These are phyloP conservation scores for Hyphodiscus hymeniophilus DNA, from an alignment of 495 filamentous ascomycete species.

Conservation along the genomic window DNA sequence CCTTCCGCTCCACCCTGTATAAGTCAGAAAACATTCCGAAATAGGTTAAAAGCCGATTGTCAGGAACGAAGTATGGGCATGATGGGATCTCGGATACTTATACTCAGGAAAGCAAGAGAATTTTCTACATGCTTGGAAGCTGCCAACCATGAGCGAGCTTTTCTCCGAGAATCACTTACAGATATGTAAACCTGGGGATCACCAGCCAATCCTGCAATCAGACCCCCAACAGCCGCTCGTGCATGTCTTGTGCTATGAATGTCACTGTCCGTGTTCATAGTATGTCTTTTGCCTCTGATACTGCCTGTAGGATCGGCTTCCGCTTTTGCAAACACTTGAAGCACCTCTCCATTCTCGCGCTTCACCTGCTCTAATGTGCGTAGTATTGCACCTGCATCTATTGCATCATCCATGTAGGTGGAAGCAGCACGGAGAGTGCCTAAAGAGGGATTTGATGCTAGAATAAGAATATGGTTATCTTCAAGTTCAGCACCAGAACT, in stretches of 20 bases:
- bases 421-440: constrained; percentile 17
- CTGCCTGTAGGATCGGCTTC: constrained; percentile 17
- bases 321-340: constrained; percentile 22
- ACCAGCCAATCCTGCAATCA: constrained; percentile 20
- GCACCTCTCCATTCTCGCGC: constrained; percentile 12
- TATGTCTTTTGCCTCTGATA: constrained; percentile 20
- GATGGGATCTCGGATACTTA: no score
- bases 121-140: not conserved
- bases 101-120: not conserved
- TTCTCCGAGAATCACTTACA: not conserved
- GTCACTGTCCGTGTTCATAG: constrained; percentile 24
- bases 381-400: constrained; percentile 19
- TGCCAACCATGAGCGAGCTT: not conserved
- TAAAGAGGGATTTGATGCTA: constrained; percentile 17
- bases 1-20: constrained; percentile 16
- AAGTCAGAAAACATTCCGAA: not conserved
- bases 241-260: constrained; percentile 22
- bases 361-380: constrained; percentile 14
- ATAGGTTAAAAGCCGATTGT: not conserved
- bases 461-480: constrained; percentile 21
- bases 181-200: constrained; percentile 21
- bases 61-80: not conserved
- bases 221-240: constrained; percentile 18
- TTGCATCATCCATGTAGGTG: constrained; percentile 21
- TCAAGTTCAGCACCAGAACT: constrained; percentile 22